A percentile compares a stretch with the other conserved stretches of the same genome.
These are phyloP conservation scores for Rickenella mellea DNA, from an alignment of 768 basidiomycete genomes.

Conservation along the genomic window DNA sequence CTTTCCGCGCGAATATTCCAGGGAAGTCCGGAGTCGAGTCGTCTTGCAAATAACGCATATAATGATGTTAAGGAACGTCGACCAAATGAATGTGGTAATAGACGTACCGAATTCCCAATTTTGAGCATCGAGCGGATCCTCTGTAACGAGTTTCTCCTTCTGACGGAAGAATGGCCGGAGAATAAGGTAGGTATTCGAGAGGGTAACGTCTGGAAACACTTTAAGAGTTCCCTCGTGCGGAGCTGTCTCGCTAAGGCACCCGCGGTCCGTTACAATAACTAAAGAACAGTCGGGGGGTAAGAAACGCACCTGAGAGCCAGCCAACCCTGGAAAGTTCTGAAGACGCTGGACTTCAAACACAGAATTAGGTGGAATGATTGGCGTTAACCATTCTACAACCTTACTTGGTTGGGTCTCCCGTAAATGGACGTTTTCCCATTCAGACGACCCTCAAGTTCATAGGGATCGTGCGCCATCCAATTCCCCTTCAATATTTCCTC, in stretches of 20 bases:
- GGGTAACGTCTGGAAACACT: slow-evolving; percentile 55
- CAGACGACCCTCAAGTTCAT: slow-evolving; percentile 49
- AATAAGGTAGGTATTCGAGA: slow-evolving; percentile 66
- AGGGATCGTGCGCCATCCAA: slow-evolving; percentile 62
- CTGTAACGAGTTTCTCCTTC: slow-evolving; percentile 26
- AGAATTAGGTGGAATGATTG: slow-evolving; percentile 28
- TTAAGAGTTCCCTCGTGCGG: slow-evolving; percentile 61
- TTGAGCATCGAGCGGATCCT: slow-evolving; percentile 35
- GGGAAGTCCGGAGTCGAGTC: slow-evolving; percentile 40
- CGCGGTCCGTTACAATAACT: background rate
- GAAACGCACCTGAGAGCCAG: slow-evolving; percentile 46
- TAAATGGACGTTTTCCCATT: slow-evolving; percentile 57
- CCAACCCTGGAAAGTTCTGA: slow-evolving; percentile 74
- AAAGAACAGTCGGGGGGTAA: slow-evolving; percentile 6
- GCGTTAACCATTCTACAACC: slow-evolving; percentile 8
- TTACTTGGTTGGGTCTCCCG: slow-evolving; percentile 41
- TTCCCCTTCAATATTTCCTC: slow-evolving; percentile 48
- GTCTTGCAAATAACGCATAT: slow-evolving; percentile 21
- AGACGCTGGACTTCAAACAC: slow-evolving; percentile 30
- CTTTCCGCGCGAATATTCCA: slow-evolving; percentile 32
- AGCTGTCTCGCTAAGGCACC: slow-evolving; percentile 43
- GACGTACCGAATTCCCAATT: slow-evolving; percentile 44
- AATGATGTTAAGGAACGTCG: background rate
- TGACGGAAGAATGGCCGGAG: slow-evolving; percentile 71
- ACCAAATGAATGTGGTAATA: background rate